Percentiles rank a stretch among this genome's conserved stretches.
Evolutionary conservation across 2,329 filamentous ascomycete species (phyloP).

Genomic region (Gliomastix tumulicola): DNA sequence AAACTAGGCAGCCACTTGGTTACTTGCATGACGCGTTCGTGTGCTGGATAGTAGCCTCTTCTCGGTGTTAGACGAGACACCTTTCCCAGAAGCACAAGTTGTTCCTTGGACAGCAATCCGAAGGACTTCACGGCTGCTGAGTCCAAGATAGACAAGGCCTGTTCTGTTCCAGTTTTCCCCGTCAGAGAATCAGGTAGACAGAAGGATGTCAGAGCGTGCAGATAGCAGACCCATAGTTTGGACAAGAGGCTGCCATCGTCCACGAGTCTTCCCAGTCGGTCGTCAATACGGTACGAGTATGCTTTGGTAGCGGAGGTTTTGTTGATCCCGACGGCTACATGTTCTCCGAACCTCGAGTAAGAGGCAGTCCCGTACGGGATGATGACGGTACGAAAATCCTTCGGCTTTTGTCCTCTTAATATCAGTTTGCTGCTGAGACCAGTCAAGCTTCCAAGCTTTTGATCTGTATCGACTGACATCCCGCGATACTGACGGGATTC

Average conservation of each 20-base stretch:
- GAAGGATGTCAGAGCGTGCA: slow-evolving; percentile 45
- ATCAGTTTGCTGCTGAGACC: slow-evolving; percentile 44
- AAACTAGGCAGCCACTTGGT: too few species aligned
- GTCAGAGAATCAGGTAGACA: slow-evolving; percentile 40
- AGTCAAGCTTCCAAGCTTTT: slow-evolving; percentile 37
- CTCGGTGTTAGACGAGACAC: slow-evolving; percentile 34
- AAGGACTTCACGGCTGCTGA: slow-evolving; percentile 30
- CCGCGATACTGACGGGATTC: slow-evolving; percentile 35
- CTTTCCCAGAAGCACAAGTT: slow-evolving; percentile 22
- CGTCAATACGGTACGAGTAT: neutral
- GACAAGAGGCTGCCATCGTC: slow-evolving; percentile 41
- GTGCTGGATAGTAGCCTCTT: slow-evolving; percentile 31
- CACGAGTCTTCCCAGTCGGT: slow-evolving; percentile 16
- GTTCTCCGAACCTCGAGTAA: slow-evolving; percentile 2
- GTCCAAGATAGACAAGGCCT: slow-evolving; percentile 35
- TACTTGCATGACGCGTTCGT: slow-evolving; percentile 9
- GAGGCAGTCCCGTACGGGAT: slow-evolving; percentile 22
- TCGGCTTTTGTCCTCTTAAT: slow-evolving; percentile 17
- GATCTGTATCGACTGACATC: slow-evolving; percentile 38
- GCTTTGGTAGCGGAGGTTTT: neutral
- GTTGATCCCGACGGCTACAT: slow-evolving; percentile 21
- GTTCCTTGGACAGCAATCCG: slow-evolving; percentile 27
- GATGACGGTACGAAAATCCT: slow-evolving; percentile 22
- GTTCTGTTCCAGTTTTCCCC: slow-evolving; percentile 40
- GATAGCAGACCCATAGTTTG: slow-evolving; percentile 37